Conservation (phyloP, 495 filamentous ascomycete genomes). For the Penicillium subrubescens region DNA sequence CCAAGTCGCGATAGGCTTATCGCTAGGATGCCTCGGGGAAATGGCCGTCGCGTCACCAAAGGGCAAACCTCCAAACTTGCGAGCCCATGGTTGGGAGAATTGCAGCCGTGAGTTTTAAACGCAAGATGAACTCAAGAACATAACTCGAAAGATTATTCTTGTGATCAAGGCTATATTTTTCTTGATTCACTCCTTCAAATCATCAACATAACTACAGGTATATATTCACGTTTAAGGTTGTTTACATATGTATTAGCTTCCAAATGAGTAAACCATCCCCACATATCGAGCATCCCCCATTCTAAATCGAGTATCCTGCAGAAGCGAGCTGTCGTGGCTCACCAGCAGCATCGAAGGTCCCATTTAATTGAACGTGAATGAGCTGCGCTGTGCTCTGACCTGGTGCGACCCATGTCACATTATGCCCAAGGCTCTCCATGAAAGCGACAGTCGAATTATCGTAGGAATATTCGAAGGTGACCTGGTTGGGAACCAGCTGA, state of each 20-base stretch:
- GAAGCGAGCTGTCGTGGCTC: slow-evolving; percentile 77
- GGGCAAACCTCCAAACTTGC: too few relatives aligned
- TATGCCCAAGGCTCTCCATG: slow-evolving; percentile 66
- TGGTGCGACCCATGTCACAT: slow-evolving; percentile 69
- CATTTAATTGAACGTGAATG: slow-evolving; percentile 66
- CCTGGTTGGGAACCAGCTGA: slow-evolving; percentile 73
- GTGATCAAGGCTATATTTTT: neutral
- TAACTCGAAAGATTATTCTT: too few relatives aligned
- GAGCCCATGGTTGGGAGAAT: too few relatives aligned
- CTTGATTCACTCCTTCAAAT: neutral
- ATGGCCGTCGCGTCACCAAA: neutral
- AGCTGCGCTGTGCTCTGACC: slow-evolving; percentile 72
- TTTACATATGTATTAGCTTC: neutral
- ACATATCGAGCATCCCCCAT: neutral
- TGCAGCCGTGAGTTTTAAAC: too few relatives aligned
- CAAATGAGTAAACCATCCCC: neutral
- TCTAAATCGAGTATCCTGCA: slow-evolving; percentile 68
- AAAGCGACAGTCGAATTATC: slow-evolving; percentile 66
- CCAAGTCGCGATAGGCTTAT: slow-evolving; percentile 1
- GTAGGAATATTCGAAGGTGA: slow-evolving; percentile 70
- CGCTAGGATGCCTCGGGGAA: neutral
- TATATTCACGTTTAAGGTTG: neutral
- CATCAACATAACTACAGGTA: neutral
- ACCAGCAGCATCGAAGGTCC: slow-evolving; percentile 73
- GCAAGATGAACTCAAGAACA: too few relatives aligned